These are phyloP conservation scores for Mortierella alpina DNA, from an alignment of 192 early-diverging fungal genomes.

Conservation along the genomic window DNA sequence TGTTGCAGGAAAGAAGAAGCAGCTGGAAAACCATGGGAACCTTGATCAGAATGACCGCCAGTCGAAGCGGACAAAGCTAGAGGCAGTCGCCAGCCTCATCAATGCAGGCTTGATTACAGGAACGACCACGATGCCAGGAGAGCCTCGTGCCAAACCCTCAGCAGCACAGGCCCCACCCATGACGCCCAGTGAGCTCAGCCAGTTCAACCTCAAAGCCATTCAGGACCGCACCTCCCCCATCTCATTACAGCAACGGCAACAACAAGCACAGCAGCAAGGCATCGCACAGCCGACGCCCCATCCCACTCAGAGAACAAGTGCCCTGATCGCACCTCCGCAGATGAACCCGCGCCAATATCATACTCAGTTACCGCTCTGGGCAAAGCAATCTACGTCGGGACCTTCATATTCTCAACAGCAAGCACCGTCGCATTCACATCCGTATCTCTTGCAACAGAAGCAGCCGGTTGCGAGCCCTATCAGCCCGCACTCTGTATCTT, in stretches of 20 bases:
- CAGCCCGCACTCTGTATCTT: conserved; percentile 2
- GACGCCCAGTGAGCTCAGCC: conserved; percentile 9
- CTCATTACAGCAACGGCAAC: not conserved
- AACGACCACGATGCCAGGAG: not conserved
- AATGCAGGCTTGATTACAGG: conserved; percentile 6
- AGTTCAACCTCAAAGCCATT: conserved; percentile 24
- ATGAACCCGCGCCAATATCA: too few relatives aligned
- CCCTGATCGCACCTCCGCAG: too few relatives aligned
- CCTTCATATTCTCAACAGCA: too few relatives aligned
- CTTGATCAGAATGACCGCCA: conserved; percentile 12
- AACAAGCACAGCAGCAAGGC: not conserved
- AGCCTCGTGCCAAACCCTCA: not conserved
- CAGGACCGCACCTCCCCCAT: not conserved
- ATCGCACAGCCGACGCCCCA: not conserved
- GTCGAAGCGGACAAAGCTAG: conserved; percentile 36
- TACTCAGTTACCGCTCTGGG: too few relatives aligned
- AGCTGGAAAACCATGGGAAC: not conserved
- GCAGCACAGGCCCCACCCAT: not conserved
- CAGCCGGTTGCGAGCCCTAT: not conserved
- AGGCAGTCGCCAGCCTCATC: conserved; percentile 35
- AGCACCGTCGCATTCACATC: too few relatives aligned
- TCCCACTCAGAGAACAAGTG: not conserved
- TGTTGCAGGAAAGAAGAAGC: conserved; percentile 7
- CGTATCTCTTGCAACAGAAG: not conserved
- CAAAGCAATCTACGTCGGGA: too few relatives aligned